Base-by-base conservation (phyloP, 257 asterid species). In the Cruciata laevipes region DNA sequence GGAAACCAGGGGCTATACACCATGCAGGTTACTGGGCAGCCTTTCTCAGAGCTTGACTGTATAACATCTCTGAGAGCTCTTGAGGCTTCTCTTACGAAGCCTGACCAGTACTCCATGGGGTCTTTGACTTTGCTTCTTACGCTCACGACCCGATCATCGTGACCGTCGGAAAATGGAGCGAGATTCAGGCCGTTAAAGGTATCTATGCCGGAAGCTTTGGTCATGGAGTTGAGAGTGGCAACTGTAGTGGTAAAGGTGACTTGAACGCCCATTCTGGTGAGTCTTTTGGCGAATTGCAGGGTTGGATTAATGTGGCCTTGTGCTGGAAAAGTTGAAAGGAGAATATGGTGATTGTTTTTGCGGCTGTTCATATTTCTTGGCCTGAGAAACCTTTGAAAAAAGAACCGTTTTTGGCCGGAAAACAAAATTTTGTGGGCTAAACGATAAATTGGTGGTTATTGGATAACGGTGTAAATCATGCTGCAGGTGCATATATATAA, bases 301-400 rank as follows among this genome's bases (percentile, higher is more conserved):
- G 63, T 0, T 12, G 83, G 83, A 62, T 76, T 79, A 5, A 79
- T 66, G 47, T 79, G 81, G 52, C 83, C 83, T 63, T 79, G 81
- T 1, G 74, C 70, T 5, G 83, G 81, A 70, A 10, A 79, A 6
- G 71, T 67, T 35, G 73, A 30, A 0, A 79, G 33, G 3, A 78
- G 83, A 53, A 78, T 55, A 65, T 74, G 83, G 24, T 42, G 35
- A 11, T 35, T 9, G 8, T 1, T 40, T 2, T 40, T 40, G 3
- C 47, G 8, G 47, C 11, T 40, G 47, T 9, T 11, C 47, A 40
- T 40, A 16, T 40, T 40, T 11, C 17, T 35, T 35, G 40, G 40
- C 40, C 40, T 7, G 40, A 35, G 8, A 33, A 33, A 27, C 1
- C 30, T 27, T 27, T 33, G 38, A 33, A 0, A n/a, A n/a, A n/a